These are phyloP conservation scores for Cercospora zeae-maydis DNA, from an alignment of 2,329 filamentous ascomycete species.

Conservation along the genomic window DNA sequence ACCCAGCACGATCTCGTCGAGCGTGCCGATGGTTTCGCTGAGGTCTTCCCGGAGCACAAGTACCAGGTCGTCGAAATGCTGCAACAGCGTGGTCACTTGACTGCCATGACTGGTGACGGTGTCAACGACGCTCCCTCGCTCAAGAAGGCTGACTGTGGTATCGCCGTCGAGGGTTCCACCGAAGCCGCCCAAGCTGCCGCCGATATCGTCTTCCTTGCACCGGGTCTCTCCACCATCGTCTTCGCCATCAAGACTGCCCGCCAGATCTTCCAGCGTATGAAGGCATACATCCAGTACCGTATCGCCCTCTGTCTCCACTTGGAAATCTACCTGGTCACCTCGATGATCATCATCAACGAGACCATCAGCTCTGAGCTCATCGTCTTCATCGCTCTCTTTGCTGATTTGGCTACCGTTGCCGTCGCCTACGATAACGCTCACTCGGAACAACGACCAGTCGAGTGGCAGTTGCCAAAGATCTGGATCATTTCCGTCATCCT, in stretches of 20 bases:
- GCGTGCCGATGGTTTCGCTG: slow-evolving; percentile 69
- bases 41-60: slow-evolving; percentile 73
- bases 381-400: slow-evolving; percentile 76
- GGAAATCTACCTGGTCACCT: slow-evolving; percentile 72
- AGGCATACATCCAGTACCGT: slow-evolving; percentile 73
- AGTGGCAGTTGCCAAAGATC: slow-evolving; percentile 79
- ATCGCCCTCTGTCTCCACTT: slow-evolving; percentile 71
- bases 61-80: slow-evolving; percentile 74
- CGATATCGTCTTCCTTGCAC: slow-evolving; percentile 71
- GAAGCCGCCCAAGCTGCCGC: slow-evolving; percentile 70
- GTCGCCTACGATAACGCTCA: slow-evolving; percentile 77
- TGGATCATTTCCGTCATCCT: slow-evolving; percentile 71
- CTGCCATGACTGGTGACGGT: slow-evolving; percentile 72
- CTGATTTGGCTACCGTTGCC: slow-evolving; percentile 74
- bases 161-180: slow-evolving; percentile 67
- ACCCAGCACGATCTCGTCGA: slow-evolving; percentile 74
- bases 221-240: slow-evolving; percentile 68
- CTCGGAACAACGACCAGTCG: slow-evolving; percentile 69
- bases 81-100: slow-evolving; percentile 68
- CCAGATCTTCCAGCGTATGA: slow-evolving; percentile 76
- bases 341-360: slow-evolving; percentile 77
- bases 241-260: slow-evolving; percentile 70
- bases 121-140: slow-evolving; percentile 71
- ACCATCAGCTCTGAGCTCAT: slow-evolving; percentile 69
- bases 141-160: slow-evolving; percentile 72